Base-by-base conservation (phyloP, 495 filamentous ascomycete species). In the Extremus antarcticus region DNA sequence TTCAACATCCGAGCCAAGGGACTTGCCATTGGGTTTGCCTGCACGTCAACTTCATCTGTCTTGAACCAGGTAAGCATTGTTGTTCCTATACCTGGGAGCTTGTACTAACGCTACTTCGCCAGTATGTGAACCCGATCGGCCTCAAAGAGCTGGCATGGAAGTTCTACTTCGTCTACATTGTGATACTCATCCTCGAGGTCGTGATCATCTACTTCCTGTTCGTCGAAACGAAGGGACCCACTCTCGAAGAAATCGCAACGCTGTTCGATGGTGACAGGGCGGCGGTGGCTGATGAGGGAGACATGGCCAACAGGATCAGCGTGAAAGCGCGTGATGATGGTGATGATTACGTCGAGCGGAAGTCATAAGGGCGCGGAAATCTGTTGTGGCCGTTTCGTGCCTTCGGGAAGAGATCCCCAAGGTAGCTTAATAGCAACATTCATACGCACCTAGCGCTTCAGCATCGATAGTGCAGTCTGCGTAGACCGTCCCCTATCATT, bases 1-100 rank as follows among this genome's bases (percentile, higher is more conserved):
- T 88, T 82, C 70, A 75, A 78, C 46, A 73, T 86, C 55, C 77
- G 83, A 20, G 81, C 82, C 45, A 88, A 86, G 73, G 82, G 83
- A 38, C 79, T 85, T 71, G 81, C 84, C 4, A 46, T 61, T 16
- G 48, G 40, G 3, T 58, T 53, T 21, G 43, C 41, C 1, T 17
- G 20, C n/a, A n/a, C 19, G 11, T 39, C 55, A n/a, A 16, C 41
- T 3, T 21, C 55, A 11, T 58, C 55, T 38, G 55, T 58, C 4
- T 13, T 35, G 7, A 55, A 55, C 22, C 53, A 55, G 43, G 53
- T 55, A 55, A 15, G 71, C 80, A 50, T 77, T 80, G 66, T 78
- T 79, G 61, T 73, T 85, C 50, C 43, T 77, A 84, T 61, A 72
- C 76, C 9, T 71, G 13, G 13, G 13, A 35, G 13, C 13, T 4